These are phyloP conservation scores for Aspergillus sp. DNA, from an alignment of 2,329 filamentous ascomycete species.

Conservation along the genomic window DNA sequence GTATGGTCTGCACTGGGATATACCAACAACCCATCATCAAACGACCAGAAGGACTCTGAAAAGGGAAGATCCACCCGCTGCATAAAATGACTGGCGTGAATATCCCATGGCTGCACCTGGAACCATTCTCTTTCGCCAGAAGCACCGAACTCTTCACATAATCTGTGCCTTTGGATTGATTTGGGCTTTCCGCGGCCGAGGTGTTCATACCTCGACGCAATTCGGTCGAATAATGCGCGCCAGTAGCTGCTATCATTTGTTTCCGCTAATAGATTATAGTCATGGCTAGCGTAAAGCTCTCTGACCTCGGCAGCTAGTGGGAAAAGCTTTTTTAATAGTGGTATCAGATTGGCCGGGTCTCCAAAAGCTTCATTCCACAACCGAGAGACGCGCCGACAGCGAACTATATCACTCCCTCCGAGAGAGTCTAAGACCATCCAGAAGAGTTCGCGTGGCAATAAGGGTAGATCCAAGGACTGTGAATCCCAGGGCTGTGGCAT, in stretches of 20 bases:
- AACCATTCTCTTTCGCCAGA: slow-evolving; percentile 41
- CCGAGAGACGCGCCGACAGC: slow-evolving; percentile 54
- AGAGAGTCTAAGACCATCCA: slow-evolving; percentile 54
- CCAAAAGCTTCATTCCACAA: slow-evolving; percentile 53
- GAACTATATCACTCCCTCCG: slow-evolving; percentile 51
- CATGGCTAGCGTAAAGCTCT: slow-evolving; percentile 20
- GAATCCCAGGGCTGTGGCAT: background rate
- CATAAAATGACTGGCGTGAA: slow-evolving; percentile 37
- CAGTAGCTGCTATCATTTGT: slow-evolving; percentile 13
- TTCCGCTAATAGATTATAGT: background rate
- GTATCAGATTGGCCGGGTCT: slow-evolving; percentile 47
- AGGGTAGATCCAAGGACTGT: slow-evolving; percentile 23
- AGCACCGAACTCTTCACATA: slow-evolving; percentile 37
- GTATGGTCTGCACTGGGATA: slow-evolving; percentile 46
- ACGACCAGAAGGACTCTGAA: slow-evolving; percentile 53
- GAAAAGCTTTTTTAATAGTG: slow-evolving; percentile 53
- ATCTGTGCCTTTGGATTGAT: slow-evolving; percentile 46
- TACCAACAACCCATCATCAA: slow-evolving; percentile 57
- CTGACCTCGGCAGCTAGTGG: slow-evolving; percentile 56
- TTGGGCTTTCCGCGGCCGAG: slow-evolving; percentile 51
- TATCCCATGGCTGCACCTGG: slow-evolving; percentile 44
- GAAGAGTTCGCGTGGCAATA: slow-evolving; percentile 60
- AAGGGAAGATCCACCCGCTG: slow-evolving; percentile 36
- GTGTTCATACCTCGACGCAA: slow-evolving; percentile 57
- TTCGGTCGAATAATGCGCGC: slow-evolving; percentile 45